Evolutionary conservation across 352 stramenopile genomes (phyloP), one percentile per base, ranked within the genome.

Genomic region (Phytophthora boehmeriae): DNA sequence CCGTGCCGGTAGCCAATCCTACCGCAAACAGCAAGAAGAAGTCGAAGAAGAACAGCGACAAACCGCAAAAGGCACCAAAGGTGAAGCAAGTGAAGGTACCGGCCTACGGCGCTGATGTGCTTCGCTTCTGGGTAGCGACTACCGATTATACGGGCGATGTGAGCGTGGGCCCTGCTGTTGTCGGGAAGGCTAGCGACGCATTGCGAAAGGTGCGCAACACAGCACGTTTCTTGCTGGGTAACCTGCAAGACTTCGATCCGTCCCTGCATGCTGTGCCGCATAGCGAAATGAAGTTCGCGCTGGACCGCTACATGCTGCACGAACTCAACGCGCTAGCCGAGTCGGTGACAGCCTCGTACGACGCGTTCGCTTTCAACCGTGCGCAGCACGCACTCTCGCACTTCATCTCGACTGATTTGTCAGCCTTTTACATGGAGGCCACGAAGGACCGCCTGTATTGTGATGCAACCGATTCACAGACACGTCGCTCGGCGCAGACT

Each of bases 401-500:
- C 54, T 99, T 96, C 54, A 81, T 99, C 69, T 86, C 92, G 23
- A 92, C 88, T 0, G 96, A 99, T 66, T 68, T 99, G 11, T 99
- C 96, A 25, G 97, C 98, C 54, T 99, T 99, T 68, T 99, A 99
- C 81, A 91, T 99, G 68, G 96, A 99, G 72, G 94, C 97, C 16
- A 88, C 92, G 32, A 99, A 99, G 70, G 97, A 99, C 68, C 84
- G 96, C 8, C 71, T 99, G 34, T 99, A 99, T 76, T 98, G 98
- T 68, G 97, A 97, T 28, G 83, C 78, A 13, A 59, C 85, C 8
- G 74, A 97, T 64, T 88, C 95, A 61, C 32, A 66, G 23, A 86
- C 91, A 47, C 92, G 96, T 49, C 75, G 83, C 10, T 71, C 76
- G 3, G 83, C 80, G 30, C 97, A 99, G 75, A 98, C 93, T 22